Base-by-base conservation (phyloP, 768 basidiomycete species). In the Paxillus ammoniavirescens region DNA sequence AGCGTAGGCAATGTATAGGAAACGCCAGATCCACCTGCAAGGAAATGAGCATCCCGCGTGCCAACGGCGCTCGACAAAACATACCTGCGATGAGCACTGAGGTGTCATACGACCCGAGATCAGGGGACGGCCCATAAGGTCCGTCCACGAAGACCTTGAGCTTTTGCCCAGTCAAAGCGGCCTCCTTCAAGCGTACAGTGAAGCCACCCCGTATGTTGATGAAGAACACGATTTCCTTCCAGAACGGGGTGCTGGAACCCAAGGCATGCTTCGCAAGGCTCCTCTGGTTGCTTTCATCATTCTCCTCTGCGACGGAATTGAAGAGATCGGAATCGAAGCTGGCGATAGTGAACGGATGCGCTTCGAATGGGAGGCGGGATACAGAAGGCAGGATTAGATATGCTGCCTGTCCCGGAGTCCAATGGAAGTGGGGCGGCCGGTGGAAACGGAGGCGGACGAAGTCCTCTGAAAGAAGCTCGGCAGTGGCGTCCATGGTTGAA, bases 331-430 rank as follows among this genome's bases (percentile, higher is more conserved):
- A 50, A 41, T 72, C 65, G 10, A 73, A 65, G 21, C 70, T 76
- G 1, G 80, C 72, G 44, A 83, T 82, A 0, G 82, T 81, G 65
- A 84, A 83, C 9, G 82, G 82, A 52, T 83, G 82, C 0, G 77
- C 66, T 63, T 83, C 77, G 47, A 76, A 72, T 15, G 77, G 75
- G 12, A 71, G 57, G 2, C 58, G 52, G 21, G 76, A 76, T 10
- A 79, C 67, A 13, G 66, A 56, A 5, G 80, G 79, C 51, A 82
- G 66, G 17, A 72, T 74, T n/a, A 84, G 67, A 58, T 75, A 82
- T 2, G 72, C 76, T 48, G 72, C 73, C 64, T 83, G 82, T 1
- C 82, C 82, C 0, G 82, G 74, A 2, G 63, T 54, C 77, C 77
- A 78, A 35, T 63, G 70, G 74, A 82, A 80, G 57, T 69, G 71